Evolutionary conservation across 441 rosid genomes (phyloP).

Genomic region (Lepidium campestre): DNA sequence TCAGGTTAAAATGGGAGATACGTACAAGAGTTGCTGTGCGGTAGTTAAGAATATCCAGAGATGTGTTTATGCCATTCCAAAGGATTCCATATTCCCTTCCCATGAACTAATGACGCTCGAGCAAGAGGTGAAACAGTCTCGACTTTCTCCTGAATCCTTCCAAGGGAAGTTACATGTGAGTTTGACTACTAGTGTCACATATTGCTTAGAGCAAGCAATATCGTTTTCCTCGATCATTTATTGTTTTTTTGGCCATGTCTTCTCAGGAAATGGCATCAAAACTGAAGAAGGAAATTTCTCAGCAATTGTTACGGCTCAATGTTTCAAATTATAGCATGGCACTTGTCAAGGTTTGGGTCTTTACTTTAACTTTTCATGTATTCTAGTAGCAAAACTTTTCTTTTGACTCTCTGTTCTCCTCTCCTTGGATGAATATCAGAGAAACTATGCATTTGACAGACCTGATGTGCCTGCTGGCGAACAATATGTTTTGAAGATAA

Average conservation of each 20-base stretch:
- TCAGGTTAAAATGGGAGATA: constrained; percentile 81
- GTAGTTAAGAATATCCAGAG: constrained; percentile 82
- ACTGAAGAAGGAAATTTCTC: constrained; percentile 67
- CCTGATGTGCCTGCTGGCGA: constrained; percentile 77
- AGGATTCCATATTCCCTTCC: constrained; percentile 49
- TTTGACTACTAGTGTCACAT: constrained; percentile 10
- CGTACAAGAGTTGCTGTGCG: constrained; percentile 79
- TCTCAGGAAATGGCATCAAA: constrained; percentile 66
- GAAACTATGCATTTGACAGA: constrained; percentile 82
- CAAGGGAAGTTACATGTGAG: constrained; percentile 72
- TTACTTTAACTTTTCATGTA: background rate
- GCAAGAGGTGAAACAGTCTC: constrained; percentile 68
- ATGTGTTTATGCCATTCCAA: constrained; percentile 88
- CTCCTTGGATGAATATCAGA: constrained; percentile 40
- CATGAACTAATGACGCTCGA: constrained; percentile 62
- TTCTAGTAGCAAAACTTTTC: constrained; percentile 3
- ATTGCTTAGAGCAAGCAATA: background rate
- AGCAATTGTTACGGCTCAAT: constrained; percentile 57
- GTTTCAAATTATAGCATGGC: constrained; percentile 84
- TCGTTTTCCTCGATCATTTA: constrained; percentile 8
- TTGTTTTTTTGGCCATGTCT: constrained; percentile 16
- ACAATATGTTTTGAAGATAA: constrained; percentile 80
- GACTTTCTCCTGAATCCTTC: constrained; percentile 50
- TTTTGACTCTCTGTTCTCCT: constrained; percentile 16
- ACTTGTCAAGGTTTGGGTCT: constrained; percentile 74